Percentiles rank a stretch among this genome's conserved stretches.
Evolutionary conservation across 2,329 filamentous ascomycete genomes (phyloP).

Genomic region (Davidsoniella virescens): DNA sequence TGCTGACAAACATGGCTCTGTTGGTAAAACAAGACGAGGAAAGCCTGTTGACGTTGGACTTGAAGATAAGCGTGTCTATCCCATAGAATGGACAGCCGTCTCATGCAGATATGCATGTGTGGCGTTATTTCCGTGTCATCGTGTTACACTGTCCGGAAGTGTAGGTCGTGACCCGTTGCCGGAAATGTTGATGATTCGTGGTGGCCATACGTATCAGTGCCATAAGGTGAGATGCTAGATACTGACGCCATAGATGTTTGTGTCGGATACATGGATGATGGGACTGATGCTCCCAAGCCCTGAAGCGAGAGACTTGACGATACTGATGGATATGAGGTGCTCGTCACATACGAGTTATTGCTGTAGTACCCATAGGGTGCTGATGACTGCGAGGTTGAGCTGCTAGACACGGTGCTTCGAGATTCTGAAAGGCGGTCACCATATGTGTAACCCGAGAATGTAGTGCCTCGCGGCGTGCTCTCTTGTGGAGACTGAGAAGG

Average conservation of each 20-base stretch:
- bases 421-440: conserved; percentile 4
- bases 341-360: conserved; percentile 8
- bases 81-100: too few relatives aligned
- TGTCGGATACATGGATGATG: conserved; percentile 11
- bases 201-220: conserved; percentile 7
- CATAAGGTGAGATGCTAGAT: conserved; percentile 3
- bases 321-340: conserved; percentile 10
- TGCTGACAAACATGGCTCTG: too few relatives aligned
- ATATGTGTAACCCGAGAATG: conserved; percentile 10
- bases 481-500: conserved; percentile 12
- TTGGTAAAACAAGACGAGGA: too few relatives aligned
- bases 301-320: conserved; percentile 7
- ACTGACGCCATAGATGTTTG: conserved; percentile 3
- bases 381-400: conserved; percentile 4
- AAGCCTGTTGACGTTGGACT: too few relatives aligned
- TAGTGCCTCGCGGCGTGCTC: conserved; percentile 8
- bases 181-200: conserved; percentile 10
- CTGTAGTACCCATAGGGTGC: conserved; percentile 7
- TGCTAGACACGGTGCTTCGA: conserved; percentile 3
- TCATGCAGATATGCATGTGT: too few relatives aligned
- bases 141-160: conserved; percentile 8
- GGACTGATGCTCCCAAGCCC: conserved; percentile 3
- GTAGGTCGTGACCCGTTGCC: conserved; percentile 5
- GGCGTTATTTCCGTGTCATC: too few relatives aligned
- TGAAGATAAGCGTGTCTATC: too few relatives aligned